These are phyloP conservation scores for Aureobasidium melanogenum DNA, from an alignment of 2,329 filamentous ascomycete species.

Conservation along the genomic window DNA sequence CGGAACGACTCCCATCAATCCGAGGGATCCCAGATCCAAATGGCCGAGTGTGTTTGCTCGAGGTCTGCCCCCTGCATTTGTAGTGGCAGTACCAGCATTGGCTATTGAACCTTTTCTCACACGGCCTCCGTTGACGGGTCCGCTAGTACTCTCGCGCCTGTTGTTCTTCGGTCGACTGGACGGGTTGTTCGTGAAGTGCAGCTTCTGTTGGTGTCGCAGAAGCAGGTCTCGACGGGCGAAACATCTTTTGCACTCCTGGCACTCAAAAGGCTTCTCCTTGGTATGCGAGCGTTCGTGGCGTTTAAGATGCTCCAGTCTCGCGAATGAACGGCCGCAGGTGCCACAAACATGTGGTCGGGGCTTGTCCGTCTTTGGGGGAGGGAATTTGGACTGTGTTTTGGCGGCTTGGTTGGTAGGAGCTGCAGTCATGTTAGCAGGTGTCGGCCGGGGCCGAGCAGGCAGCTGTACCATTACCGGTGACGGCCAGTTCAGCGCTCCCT, in stretches of 20 bases:
- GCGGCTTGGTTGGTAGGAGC: background rate
- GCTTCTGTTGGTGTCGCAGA: conserved; percentile 93
- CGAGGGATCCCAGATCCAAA: conserved; percentile 68
- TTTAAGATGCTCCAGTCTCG: conserved; percentile 90
- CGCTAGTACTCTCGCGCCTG: conserved; percentile 77
- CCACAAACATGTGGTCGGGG: conserved; percentile 88
- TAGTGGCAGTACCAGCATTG: conserved; percentile 40
- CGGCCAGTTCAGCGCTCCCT: background rate
- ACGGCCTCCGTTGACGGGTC: conserved; percentile 59
- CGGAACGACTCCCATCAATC: conserved; percentile 27
- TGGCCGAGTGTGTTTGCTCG: conserved; percentile 95
- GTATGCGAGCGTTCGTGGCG: conserved; percentile 96
- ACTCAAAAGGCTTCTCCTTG: conserved; percentile 98
- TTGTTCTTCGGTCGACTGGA: conserved; percentile 74
- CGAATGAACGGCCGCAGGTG: conserved; percentile 87
- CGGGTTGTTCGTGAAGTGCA: conserved; percentile 86
- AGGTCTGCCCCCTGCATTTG: conserved; percentile 51
- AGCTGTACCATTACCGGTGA: background rate
- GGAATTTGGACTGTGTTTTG: conserved; percentile 39
- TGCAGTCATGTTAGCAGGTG: background rate
- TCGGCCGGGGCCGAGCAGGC: background rate
- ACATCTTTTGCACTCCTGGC: conserved; percentile 85
- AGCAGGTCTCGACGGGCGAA: conserved; percentile 90
- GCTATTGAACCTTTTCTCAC: conserved; percentile 91
- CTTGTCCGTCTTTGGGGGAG: conserved; percentile 92